Evolutionary conservation across 768 basidiomycete species (phyloP).

Genomic region (Mycena rosella): DNA sequence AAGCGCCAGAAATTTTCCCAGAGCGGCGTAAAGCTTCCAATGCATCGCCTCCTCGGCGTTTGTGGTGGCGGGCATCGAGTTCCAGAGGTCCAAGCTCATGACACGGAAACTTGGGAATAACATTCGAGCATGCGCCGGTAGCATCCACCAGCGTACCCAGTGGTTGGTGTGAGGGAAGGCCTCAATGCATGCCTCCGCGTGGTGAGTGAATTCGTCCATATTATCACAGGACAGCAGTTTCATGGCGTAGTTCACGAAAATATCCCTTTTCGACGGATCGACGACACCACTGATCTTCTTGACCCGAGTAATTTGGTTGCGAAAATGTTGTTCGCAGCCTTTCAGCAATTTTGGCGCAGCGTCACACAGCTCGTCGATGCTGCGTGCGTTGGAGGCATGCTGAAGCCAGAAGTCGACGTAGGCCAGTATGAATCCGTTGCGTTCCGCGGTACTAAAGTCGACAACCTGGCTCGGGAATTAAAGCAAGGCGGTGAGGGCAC

Average conservation of each 20-base stretch:
- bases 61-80: background rate
- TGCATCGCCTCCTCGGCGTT: background rate
- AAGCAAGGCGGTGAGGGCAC: background rate
- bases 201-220: background rate
- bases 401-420: slow-evolving; percentile 2
- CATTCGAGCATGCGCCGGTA: background rate
- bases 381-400: background rate
- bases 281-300: slow-evolving; percentile 12
- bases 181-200: background rate
- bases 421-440: background rate
- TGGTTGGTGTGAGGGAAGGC: background rate
- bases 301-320: background rate
- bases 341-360: background rate
- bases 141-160: background rate
- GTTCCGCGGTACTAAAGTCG: slow-evolving; percentile 3
- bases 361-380: background rate
- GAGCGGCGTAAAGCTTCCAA: background rate
- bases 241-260: background rate
- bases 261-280: background rate
- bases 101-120: background rate
- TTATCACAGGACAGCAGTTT: background rate
- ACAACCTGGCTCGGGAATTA: background rate
- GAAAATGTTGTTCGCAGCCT: slow-evolving; percentile 6
- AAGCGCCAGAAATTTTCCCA: background rate
- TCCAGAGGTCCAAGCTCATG: background rate